These are phyloP conservation scores for Phytophthora ramorum DNA, from an alignment of 352 stramenopile species.

Conservation along the genomic window DNA sequence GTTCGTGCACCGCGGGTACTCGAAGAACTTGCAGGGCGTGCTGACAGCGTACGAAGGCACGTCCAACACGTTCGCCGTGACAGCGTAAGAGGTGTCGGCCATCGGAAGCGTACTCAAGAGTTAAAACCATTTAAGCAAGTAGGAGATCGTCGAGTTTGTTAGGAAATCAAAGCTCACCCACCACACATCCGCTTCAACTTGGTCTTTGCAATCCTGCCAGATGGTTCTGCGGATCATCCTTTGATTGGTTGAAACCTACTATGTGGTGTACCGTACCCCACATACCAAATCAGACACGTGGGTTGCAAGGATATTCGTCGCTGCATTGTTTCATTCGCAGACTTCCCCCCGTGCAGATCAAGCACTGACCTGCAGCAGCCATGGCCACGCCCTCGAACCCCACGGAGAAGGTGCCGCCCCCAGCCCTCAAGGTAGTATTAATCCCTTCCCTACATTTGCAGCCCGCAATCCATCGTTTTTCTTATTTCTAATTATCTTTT, in stretches of 20 bases:
- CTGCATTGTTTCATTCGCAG: slow-evolving; percentile 22
- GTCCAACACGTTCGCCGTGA: slow-evolving; percentile 31
- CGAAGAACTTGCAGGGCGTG: slow-evolving; percentile 41
- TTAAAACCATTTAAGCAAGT: too few relatives aligned
- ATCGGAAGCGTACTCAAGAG: too few relatives aligned
- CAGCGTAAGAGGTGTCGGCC: too few relatives aligned
- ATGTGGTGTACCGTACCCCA: slow-evolving; percentile 7
- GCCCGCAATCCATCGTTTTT: not conserved
- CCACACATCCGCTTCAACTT: too few relatives aligned
- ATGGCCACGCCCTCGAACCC: slow-evolving; percentile 70
- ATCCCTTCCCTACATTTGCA: too few relatives aligned
- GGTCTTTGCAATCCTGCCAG: slow-evolving; percentile 22
- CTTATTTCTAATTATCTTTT: slow-evolving; percentile 1
- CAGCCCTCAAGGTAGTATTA: slow-evolving; percentile 41
- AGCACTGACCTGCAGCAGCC: not conserved
- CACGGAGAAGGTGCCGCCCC: slow-evolving; percentile 67
- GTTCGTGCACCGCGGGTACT: slow-evolving; percentile 53
- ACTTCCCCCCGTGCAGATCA: slow-evolving; percentile 10
- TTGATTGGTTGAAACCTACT: slow-evolving; percentile 4
- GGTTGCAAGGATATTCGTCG: slow-evolving; percentile 6
- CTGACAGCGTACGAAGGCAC: slow-evolving; percentile 39
- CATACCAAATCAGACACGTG: slow-evolving; percentile 14
- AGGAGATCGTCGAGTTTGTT: too few relatives aligned
- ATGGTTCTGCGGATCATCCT: not conserved
- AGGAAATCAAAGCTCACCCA: too few relatives aligned